Evolutionary conservation across 768 basidiomycete genomes (phyloP).

Genomic region (Pisolithus sp.): DNA sequence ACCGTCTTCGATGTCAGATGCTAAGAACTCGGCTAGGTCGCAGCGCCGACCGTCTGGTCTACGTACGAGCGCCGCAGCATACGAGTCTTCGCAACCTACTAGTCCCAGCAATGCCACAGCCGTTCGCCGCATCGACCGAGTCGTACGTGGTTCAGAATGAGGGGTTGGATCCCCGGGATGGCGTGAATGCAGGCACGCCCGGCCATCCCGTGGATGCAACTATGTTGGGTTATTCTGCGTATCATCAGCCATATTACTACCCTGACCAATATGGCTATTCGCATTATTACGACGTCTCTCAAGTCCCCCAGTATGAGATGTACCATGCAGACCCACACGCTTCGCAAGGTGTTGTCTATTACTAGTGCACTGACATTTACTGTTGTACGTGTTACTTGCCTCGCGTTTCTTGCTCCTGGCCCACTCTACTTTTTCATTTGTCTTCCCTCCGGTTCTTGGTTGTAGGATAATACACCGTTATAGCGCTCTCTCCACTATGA

Average conservation of each 20-base stretch:
- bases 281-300: slow-evolving; percentile 64
- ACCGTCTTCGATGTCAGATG: slow-evolving; percentile 31
- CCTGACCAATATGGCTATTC: slow-evolving; percentile 63
- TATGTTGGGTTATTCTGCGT: slow-evolving; percentile 53
- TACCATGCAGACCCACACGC: slow-evolving; percentile 48
- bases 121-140: slow-evolving; percentile 6
- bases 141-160: slow-evolving; percentile 8
- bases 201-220: slow-evolving; percentile 27
- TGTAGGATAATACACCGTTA: slow-evolving; percentile 12
- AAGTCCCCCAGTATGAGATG: slow-evolving; percentile 60
- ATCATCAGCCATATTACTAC: slow-evolving; percentile 59
- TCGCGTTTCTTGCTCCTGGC: neutral
- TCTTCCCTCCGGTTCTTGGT: slow-evolving; percentile 12
- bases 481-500: neutral
- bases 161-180: slow-evolving; percentile 11
- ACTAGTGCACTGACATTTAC: slow-evolving; percentile 32
- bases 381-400: neutral
- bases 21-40: slow-evolving; percentile 14
- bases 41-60: slow-evolving; percentile 34
- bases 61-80: slow-evolving; percentile 46
- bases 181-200: slow-evolving; percentile 7
- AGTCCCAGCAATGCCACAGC: slow-evolving; percentile 18
- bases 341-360: slow-evolving; percentile 50
- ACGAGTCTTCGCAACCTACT: slow-evolving; percentile 38
- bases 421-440: slow-evolving; percentile 1